Conservation (phyloP, 305 asterid species). For the Fraxinus greggii region DNA sequence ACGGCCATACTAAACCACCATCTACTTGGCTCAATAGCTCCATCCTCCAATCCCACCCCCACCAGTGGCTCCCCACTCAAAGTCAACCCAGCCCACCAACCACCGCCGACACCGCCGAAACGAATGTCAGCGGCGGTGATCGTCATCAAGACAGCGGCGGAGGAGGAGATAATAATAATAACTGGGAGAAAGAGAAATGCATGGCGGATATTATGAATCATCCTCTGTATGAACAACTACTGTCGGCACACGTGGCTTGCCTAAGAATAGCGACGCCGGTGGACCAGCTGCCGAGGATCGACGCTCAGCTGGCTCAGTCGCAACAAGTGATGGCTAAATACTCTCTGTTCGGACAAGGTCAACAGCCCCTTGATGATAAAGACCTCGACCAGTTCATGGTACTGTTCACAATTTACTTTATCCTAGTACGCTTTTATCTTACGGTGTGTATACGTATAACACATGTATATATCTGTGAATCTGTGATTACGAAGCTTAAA, state of each 20-base stretch:
- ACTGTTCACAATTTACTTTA: conserved; percentile 4
- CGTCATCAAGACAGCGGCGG: conserved; percentile 33
- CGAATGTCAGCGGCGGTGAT: conserved; percentile 30
- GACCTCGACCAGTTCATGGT: conserved; percentile 91
- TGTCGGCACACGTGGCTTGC: conserved; percentile 81
- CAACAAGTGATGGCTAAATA: conserved; percentile 65
- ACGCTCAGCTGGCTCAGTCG: conserved; percentile 71
- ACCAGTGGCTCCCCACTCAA: conserved; percentile 49
- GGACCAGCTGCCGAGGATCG: conserved; percentile 74
- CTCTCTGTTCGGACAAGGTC: conserved; percentile 56
- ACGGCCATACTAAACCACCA: conserved; percentile 3
- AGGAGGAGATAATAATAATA: conserved; percentile 19
- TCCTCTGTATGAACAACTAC: conserved; percentile 65
- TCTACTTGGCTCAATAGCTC: conserved; percentile 39
- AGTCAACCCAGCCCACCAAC: conserved; percentile 37
- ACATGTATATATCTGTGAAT: background rate
- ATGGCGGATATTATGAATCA: conserved; percentile 73
- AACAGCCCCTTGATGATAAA: conserved; percentile 49
- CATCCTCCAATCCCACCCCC: conserved; percentile 28
- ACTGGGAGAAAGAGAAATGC: conserved; percentile 61
- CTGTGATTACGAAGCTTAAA: background rate
- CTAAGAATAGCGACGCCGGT: conserved; percentile 79
- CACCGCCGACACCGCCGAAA: conserved; percentile 4
- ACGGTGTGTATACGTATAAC: background rate
- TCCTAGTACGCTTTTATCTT: background rate